Evolutionary conservation across 2,329 filamentous ascomycete genomes (phyloP), one percentile per base, ranked within the genome.

Genomic region (Penicillium sp.): DNA sequence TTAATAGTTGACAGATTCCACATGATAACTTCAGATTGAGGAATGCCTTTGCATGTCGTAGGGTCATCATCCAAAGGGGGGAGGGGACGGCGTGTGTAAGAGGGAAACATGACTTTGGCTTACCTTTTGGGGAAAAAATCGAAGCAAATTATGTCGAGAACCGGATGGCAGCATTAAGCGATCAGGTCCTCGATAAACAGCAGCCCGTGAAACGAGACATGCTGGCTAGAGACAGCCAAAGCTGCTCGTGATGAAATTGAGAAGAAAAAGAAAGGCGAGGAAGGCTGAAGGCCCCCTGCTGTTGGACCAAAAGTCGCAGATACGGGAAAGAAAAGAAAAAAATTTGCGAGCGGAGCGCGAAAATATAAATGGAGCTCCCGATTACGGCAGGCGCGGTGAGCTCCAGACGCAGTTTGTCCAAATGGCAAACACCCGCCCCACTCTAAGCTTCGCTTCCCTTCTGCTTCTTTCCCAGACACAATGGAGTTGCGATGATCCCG

Each of bases 41-140:
- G 86, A 88, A 88, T 88, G 85, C 86, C 86, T 85, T 86, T 83
- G 83, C 83, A 76, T 86, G 85, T 88, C 85, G 78, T 81, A 47
- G 77, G 76, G 83, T 88, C 85, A 88, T 88, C 86, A 88, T 79
- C 76, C 75, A 80, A 80, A 63, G 66, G 65, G 61, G 64, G 60
- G 53, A 38, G 56, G n/a, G 45, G 37, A 54, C 49, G 61, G 38
- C 55, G 60, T 61, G 59, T 50, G 50, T n/a, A 55, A 56, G 58
- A 51, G 56, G 60, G 53, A 53, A 44, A 59, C 19, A 42, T 44
- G 17, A 17, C 22, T 30, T 22, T 26, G 38, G 45, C 72, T 69
- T 74, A 85, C 83, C 83, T 85, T 83, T 81, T 75, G 64, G 8
- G 4, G 22, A 19, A 69, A 55, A 19, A 47, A n/a, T 24, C 5